Conservation (phyloP, 1,284 basidiomycete genomes). For the Cryptococcus sp. region DNA sequence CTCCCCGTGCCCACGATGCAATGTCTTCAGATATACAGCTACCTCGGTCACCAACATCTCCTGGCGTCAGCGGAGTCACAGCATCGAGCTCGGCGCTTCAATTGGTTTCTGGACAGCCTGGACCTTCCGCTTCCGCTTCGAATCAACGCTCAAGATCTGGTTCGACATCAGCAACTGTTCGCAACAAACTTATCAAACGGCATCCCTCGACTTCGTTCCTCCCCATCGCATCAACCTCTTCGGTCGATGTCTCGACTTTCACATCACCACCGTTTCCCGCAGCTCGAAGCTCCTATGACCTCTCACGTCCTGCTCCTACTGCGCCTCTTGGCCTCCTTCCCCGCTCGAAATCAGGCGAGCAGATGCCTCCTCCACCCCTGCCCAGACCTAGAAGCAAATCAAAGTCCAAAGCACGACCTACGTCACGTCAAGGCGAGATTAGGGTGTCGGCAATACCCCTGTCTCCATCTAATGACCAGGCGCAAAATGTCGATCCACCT, state of each 20-base stretch:
- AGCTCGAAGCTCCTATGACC: conserved; percentile 12
- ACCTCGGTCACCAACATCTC: conserved; percentile 6
- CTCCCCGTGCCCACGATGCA: conserved; percentile 14
- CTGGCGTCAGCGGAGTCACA: conserved; percentile 4
- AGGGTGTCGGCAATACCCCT: conserved; percentile 21
- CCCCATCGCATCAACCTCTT: conserved; percentile 10
- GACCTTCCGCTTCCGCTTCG: not conserved
- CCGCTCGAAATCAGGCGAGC: conserved; percentile 21
- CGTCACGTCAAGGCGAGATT: conserved; percentile 4
- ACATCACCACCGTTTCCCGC: not conserved
- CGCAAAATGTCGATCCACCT: conserved; percentile 9
- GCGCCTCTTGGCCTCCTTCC: conserved; percentile 1
- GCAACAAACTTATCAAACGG: conserved; percentile 26
- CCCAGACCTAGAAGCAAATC: conserved; percentile 11
- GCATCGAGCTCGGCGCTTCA: conserved; percentile 7
- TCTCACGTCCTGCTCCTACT: conserved; percentile 1
- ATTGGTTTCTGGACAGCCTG: not conserved
- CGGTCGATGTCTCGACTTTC: not conserved
- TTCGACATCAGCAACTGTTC: conserved; percentile 5
- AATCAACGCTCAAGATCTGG: conserved; percentile 9
- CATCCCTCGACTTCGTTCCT: conserved; percentile 29
- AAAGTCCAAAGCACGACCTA: conserved; percentile 1
- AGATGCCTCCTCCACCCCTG: conserved; percentile 32
- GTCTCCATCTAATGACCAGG: conserved; percentile 20
- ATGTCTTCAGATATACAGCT: conserved; percentile 9